Percentiles rank a stretch among this genome's conserved stretches.
phyloP scores from a whole-genome alignment of 805 yeast species.

The Phaffomyces antillensis region DNA sequence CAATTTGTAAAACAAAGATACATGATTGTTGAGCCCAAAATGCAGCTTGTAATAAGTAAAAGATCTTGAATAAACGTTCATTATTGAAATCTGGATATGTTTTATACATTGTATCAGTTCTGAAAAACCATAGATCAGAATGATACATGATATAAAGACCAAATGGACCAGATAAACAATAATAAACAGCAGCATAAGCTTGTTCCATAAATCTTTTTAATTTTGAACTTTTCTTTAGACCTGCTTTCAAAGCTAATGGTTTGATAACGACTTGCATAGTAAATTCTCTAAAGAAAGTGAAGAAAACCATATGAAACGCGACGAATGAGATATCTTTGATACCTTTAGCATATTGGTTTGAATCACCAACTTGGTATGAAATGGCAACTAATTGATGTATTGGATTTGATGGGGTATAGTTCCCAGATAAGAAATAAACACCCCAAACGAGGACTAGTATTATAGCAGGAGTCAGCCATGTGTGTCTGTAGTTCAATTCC shows the following conservation, averaged over 20 bases:
- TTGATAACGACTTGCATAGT: constrained; percentile 72
- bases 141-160: constrained; percentile 85
- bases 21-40: constrained; percentile 97
- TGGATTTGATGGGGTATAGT: constrained; percentile 51
- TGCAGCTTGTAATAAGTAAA: constrained; percentile 88
- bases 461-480: constrained; percentile 68
- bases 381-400: constrained; percentile 57
- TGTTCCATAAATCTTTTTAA: constrained; percentile 87
- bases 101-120: constrained; percentile 73
- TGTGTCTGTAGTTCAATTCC: constrained; percentile 49
- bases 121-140: constrained; percentile 84
- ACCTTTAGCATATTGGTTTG: constrained; percentile 84
- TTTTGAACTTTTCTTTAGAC: constrained; percentile 45
- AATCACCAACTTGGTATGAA: constrained; percentile 55
- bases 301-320: constrained; percentile 71
- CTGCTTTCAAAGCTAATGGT: constrained; percentile 57
- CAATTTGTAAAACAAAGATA: constrained; percentile 74
- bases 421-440: constrained; percentile 48
- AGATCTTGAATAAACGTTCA: constrained; percentile 63
- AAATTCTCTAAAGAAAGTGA: constrained; percentile 88
- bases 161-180: constrained; percentile 71
- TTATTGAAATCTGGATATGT: constrained; percentile 79
- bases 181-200: constrained; percentile 76
- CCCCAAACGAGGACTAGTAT: constrained; percentile 35
- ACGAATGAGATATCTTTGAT: constrained; percentile 74